These are phyloP conservation scores for Coix lacrymajobi DNA, from an alignment of 176 grass and related monocot species.

Conservation along the genomic window DNA sequence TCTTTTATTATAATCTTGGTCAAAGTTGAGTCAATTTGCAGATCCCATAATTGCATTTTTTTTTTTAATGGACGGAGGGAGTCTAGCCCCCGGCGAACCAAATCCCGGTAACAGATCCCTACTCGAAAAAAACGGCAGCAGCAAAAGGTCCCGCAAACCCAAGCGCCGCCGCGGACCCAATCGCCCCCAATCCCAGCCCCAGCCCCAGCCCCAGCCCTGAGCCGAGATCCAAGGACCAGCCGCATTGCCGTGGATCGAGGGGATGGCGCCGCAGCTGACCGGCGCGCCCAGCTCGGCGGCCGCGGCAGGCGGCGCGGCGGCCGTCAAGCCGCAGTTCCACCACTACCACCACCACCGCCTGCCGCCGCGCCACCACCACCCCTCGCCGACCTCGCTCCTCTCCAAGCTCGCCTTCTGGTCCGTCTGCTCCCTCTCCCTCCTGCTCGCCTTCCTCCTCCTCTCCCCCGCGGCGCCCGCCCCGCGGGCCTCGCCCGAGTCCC, in stretches of 20 bases:
- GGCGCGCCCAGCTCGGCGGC: slow-evolving; percentile 34
- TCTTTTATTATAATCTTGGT: no score
- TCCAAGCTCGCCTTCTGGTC: slow-evolving; percentile 82
- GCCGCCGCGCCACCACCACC: slow-evolving; percentile 53
- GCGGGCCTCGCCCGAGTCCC: slow-evolving; percentile 22
- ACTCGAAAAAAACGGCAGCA: slow-evolving; percentile 21
- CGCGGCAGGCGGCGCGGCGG: slow-evolving; percentile 29
- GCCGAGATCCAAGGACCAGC: slow-evolving; percentile 21
- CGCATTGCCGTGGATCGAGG: slow-evolving; percentile 47
- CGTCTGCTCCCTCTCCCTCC: slow-evolving; percentile 68
- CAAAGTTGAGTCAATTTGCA: no score
- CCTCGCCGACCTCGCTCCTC: slow-evolving; percentile 31
- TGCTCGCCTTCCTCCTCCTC: slow-evolving; percentile 78
- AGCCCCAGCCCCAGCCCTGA: background rate
- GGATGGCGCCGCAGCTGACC: slow-evolving; percentile 60
- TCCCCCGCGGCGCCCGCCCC: slow-evolving; percentile 36
- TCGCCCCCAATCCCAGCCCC: background rate
- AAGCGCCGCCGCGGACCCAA: slow-evolving; percentile 7
- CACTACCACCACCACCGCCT: slow-evolving; percentile 76
- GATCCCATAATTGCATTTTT: no score
- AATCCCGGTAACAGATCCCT: background rate
- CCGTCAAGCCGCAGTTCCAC: slow-evolving; percentile 68
- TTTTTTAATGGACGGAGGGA: no score
- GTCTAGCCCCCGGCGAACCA: slow-evolving; percentile 20
- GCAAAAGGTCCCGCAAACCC: background rate